Evolutionary conservation across 2,329 filamentous ascomycete genomes (phyloP).

Genomic region (Rhexocercosporidium sp.): DNA sequence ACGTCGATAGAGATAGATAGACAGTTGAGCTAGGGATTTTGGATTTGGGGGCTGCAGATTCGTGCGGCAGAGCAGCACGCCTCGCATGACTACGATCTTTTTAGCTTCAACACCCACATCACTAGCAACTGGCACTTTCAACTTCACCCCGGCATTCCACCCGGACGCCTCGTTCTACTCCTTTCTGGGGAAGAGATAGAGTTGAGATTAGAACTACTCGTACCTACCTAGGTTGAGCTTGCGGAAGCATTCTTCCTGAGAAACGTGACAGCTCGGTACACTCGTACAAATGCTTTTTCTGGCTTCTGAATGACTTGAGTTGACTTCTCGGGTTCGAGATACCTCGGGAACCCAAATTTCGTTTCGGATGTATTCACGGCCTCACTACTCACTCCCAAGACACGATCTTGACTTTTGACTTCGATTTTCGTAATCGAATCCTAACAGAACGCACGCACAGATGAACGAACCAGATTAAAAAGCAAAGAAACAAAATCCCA

Average conservation of each 20-base stretch:
- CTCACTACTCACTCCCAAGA: neutral
- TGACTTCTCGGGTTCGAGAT: neutral
- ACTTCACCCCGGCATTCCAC: neutral
- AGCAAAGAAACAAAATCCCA: neutral
- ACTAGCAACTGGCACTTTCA: neutral
- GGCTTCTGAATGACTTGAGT: neutral
- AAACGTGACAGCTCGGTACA: neutral
- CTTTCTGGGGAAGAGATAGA: neutral
- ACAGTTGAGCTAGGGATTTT: too few relatives aligned
- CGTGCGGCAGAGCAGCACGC: slow-evolving; percentile 7
- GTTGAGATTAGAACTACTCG: too few relatives aligned
- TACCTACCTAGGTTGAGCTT: neutral
- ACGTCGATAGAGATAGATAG: neutral
- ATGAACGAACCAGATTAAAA: neutral
- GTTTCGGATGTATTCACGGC: neutral
- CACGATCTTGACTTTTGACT: neutral
- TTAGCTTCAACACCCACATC: neutral
- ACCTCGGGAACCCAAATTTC: neutral
- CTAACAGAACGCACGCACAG: neutral
- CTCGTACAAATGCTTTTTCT: neutral
- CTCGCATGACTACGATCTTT: neutral
- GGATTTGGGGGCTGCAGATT: slow-evolving; percentile 7
- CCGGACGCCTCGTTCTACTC: neutral
- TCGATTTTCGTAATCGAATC: neutral
- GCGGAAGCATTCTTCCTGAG: slow-evolving; percentile 2